Base-by-base conservation (phyloP, 1,284 basidiomycete species). In the Entoloma clypeatum region DNA sequence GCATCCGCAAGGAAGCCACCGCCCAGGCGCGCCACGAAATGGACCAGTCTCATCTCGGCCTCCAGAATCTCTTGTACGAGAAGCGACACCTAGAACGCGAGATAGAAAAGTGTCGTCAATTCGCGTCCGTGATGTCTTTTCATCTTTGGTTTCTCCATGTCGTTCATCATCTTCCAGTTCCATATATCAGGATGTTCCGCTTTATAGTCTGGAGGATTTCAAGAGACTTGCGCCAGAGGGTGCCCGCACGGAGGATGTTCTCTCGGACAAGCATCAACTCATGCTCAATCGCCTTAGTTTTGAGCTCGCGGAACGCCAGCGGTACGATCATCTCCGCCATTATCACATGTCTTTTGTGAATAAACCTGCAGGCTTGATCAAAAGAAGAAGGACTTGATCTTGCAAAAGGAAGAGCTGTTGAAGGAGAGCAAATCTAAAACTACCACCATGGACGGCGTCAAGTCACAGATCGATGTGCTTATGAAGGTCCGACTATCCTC, bases 51-150 rank as follows among this genome's bases (percentile, higher is more conserved):
- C 78, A 87, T 61, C 77, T 90, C 19, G 77, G 81, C 10, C 74
- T 90, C 23, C 86, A 90, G 61, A 90, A 90, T 51, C 65, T 90
- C 28, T 71, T 86, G 38, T 90, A 90, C 51, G 86, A 90, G 62
- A 87, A 86, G 58, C 70, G 87, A 21, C 86, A 90, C 57, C 73
- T 90, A 7, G 86, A 90, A 59, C 72, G 85, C 47, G 86, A 90
- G 64, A 90, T 90, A 22, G 86, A 89, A 55, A 90, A 90, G 60
- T 90, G 86, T 62, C 75, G 83, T 40, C 86, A 89, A 55, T 90
- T 90, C 59, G 86, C 83, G 86, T 90, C 58, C 57, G 84, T 68
- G 25, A 55, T 3, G 1, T 41, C n/a, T 43, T 32, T 33, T 45
- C 27, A 22, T 33, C 17, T 41, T 14, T 29, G 22, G 17, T 25